Conservation (phyloP, 78 protist genomes). For the Creolimax fragrantissima region DNA sequence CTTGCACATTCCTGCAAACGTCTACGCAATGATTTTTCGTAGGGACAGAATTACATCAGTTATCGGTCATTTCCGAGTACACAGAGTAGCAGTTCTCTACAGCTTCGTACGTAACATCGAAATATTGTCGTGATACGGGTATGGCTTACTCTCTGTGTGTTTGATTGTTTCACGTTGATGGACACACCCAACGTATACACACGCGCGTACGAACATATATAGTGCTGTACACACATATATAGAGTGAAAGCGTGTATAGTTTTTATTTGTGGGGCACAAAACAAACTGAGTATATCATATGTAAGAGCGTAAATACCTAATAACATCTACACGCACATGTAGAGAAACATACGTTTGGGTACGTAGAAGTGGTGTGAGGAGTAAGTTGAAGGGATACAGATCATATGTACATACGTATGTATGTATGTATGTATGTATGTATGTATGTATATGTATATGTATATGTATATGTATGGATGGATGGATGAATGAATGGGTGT, state of each 20-base stretch:
- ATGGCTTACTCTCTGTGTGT: too few species aligned
- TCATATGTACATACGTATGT: neutral
- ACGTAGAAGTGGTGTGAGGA: neutral
- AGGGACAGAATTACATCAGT: too few species aligned
- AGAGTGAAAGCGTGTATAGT: too few species aligned
- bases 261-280: neutral
- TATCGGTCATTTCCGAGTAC: too few species aligned
- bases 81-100: too few species aligned
- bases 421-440: neutral
- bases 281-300: neutral
- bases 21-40: too few species aligned
- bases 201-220: neutral
- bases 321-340: neutral
- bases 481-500: neutral
- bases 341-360: neutral
- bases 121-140: too few species aligned
- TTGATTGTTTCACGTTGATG: neutral
- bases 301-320: neutral
- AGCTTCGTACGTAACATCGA: too few species aligned
- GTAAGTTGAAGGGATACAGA: neutral
- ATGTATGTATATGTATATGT: neutral
- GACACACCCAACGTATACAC: neutral
- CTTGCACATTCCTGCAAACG: too few species aligned
- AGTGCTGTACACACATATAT: too few species aligned
- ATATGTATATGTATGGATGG: neutral